Conservation (phyloP, 73 alveolate species). For the Uronychia binucleata region DNA sequence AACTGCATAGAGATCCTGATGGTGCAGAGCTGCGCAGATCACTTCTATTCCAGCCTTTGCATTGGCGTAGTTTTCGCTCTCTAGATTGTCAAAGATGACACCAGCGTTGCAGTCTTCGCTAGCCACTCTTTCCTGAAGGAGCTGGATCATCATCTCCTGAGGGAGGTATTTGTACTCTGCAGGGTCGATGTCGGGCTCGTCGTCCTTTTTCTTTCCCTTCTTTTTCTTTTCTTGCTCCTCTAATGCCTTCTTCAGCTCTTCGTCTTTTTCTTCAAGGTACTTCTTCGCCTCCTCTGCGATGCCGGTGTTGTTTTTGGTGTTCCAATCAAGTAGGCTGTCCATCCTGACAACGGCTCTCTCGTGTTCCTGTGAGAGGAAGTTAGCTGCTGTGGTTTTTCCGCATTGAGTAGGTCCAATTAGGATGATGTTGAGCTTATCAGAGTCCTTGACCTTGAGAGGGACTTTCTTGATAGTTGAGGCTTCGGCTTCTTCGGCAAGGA, state of each 20-base stretch:
- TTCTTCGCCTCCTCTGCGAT: conserved; percentile 82
- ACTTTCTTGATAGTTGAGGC: conserved; percentile 27
- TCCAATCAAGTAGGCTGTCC: conserved; percentile 86
- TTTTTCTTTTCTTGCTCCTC: conserved; percentile 95
- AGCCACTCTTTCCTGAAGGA: conserved; percentile 82
- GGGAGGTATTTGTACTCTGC: conserved; percentile 85
- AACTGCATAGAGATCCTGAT: conserved; percentile 86
- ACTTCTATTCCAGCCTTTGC: conserved; percentile 83
- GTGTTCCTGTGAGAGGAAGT: conserved; percentile 90
- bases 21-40: conserved; percentile 70
- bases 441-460: conserved; percentile 69
- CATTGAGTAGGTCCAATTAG: conserved; percentile 91
- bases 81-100: conserved; percentile 93
- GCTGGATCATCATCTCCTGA: conserved; percentile 84
- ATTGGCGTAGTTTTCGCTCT: conserved; percentile 87
- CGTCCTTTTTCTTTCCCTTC: conserved; percentile 84
- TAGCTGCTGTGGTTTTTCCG: conserved; percentile 94
- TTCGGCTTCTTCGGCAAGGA: conserved; percentile 55
- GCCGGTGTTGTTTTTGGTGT: conserved; percentile 81
- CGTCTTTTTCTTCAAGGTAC: conserved; percentile 83
- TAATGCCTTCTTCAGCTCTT: conserved; percentile 77
- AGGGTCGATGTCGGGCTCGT: conserved; percentile 88
- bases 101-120: conserved; percentile 97
- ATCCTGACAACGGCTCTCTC: conserved; percentile 88
- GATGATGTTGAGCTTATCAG: conserved; percentile 85